A percentile compares a stretch with the other conserved stretches of the same genome.
Evolutionary conservation across 495 filamentous ascomycete species (phyloP).

Genomic region (Lophiotrema nucula): DNA sequence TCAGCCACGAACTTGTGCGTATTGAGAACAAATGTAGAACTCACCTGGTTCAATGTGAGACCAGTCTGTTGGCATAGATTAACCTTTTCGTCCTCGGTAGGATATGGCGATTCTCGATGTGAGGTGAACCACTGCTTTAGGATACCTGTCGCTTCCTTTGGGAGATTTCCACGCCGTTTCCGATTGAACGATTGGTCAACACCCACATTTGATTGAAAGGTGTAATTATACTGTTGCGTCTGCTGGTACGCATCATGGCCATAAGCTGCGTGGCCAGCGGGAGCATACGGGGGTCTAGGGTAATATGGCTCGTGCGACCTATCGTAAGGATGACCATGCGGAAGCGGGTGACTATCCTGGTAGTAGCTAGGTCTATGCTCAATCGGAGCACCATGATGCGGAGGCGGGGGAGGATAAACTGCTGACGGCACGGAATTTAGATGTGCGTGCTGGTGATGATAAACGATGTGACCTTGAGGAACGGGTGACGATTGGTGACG

Average conservation of each 20-base stretch:
- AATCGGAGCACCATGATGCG: neutral
- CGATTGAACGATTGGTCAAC: constrained; percentile 12
- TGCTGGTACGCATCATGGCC: neutral
- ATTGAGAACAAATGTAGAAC: constrained; percentile 8
- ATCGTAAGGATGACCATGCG: neutral
- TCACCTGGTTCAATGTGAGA: constrained; percentile 75
- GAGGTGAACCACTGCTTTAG: constrained; percentile 76
- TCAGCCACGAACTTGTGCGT: neutral
- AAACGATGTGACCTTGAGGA: constrained; percentile 3
- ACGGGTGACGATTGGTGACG: constrained; percentile 23
- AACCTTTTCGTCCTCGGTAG: constrained; percentile 88
- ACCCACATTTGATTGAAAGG: constrained; percentile 17
- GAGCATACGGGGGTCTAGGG: neutral
- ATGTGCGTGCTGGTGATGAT: neutral
- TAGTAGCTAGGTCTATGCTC: constrained; percentile 11
- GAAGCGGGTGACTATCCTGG: neutral
- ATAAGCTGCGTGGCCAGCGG: neutral
- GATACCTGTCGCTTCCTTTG: constrained; percentile 79
- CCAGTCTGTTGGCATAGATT: constrained; percentile 72
- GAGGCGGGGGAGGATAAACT: neutral
- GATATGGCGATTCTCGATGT: constrained; percentile 80
- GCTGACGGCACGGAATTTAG: neutral
- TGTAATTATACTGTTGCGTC: constrained; percentile 14
- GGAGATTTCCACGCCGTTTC: constrained; percentile 74
- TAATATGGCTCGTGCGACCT: constrained; percentile 8